These are phyloP conservation scores for Aureobasidium musti DNA, from an alignment of 2,329 filamentous ascomycete genomes.

Conservation along the genomic window DNA sequence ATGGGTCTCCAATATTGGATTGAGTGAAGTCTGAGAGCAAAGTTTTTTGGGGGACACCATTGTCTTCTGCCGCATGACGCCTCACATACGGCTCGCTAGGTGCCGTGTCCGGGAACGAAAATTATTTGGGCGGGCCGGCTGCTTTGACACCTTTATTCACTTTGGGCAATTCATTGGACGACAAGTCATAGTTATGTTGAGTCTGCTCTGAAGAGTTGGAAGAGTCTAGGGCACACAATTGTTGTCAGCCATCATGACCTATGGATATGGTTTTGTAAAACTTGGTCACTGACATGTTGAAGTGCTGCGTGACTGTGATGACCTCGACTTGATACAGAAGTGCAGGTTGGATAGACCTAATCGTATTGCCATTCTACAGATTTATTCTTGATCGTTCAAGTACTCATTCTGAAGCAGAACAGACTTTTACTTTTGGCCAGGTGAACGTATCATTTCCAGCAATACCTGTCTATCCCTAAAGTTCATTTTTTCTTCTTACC, in stretches of 20 bases:
- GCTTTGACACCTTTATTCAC: not conserved
- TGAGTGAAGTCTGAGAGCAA: conserved; percentile 3
- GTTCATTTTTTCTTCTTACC: not conserved
- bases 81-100: not conserved
- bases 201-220: no score
- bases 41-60: not conserved
- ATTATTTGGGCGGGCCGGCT: not conserved
- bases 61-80: not conserved
- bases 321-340: not conserved
- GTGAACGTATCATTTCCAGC: not conserved
- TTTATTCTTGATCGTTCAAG: not conserved
- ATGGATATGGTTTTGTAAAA: not conserved
- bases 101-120: conserved; percentile 3
- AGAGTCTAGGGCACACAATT: not conserved
- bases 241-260: not conserved
- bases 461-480: not conserved
- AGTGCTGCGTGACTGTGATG: not conserved
- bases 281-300: not conserved
- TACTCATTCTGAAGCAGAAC: not conserved
- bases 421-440: not conserved
- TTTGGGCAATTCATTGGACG: not conserved
- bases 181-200: not conserved
- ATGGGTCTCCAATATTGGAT: conserved; percentile 3
- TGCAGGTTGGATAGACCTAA: not conserved
- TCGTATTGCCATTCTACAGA: not conserved